A percentile compares a stretch with the other conserved stretches of the same genome.
Evolutionary conservation across 805 yeast species (phyloP).

Genomic region (Starmerella bombicola): DNA sequence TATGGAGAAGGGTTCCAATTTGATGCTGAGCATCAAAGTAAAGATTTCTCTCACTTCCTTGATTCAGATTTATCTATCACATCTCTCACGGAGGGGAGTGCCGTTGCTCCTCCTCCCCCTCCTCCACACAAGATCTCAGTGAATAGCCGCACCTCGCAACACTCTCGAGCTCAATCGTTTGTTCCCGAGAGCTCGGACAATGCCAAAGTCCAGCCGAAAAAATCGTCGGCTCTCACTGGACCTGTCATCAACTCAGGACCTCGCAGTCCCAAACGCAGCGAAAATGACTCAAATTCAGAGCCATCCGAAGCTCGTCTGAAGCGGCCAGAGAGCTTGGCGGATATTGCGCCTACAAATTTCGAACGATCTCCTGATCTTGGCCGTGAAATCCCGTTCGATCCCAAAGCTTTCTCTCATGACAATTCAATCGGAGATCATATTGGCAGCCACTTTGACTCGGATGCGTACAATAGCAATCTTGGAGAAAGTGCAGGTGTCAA

Average conservation of each 20-base stretch:
- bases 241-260: constrained; percentile 1
- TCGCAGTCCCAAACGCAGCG: not conserved
- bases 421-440: constrained; percentile 13
- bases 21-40: not conserved
- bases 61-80: not conserved
- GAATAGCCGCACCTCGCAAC: constrained; percentile 1
- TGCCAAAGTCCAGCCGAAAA: not conserved
- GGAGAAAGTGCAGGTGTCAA: no score
- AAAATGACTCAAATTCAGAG: not conserved
- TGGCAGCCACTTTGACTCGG: constrained; percentile 16
- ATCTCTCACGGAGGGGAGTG: not conserved
- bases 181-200: constrained; percentile 3
- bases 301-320: not conserved
- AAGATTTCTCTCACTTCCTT: not conserved
- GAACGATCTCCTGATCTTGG: constrained; percentile 17
- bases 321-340: not conserved
- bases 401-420: constrained; percentile 13
- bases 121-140: constrained; percentile 27
- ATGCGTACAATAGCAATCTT: constrained; percentile 3
- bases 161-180: constrained; percentile 4
- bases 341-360: not conserved
- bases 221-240: constrained; percentile 13
- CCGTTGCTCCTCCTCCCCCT: constrained; percentile 26
- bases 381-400: constrained; percentile 23
- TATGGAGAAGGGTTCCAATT: constrained; percentile 1